A percentile compares a stretch with the other conserved stretches of the same genome.
These are phyloP conservation scores for Neurospora intermedia DNA, from an alignment of 495 filamentous ascomycete species.

Conservation along the genomic window DNA sequence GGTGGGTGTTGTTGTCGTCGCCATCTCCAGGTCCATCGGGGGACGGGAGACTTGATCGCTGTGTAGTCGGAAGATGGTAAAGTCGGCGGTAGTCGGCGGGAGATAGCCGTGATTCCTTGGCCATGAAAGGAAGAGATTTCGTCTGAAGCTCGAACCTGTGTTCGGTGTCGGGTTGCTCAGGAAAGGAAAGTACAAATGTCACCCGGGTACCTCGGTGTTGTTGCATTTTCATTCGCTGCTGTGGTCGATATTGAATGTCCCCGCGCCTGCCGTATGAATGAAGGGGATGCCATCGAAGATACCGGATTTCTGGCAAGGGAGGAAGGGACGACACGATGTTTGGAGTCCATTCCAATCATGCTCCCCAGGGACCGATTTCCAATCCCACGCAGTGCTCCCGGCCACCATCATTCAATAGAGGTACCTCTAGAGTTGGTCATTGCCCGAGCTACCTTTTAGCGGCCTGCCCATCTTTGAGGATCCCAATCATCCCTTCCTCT, in stretches of 20 bases:
- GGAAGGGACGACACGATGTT: background rate
- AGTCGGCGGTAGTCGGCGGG: background rate
- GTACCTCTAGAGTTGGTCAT: too few relatives aligned
- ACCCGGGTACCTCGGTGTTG: background rate
- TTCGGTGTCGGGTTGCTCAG: background rate
- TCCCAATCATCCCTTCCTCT: background rate
- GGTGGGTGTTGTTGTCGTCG: background rate
- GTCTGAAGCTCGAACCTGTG: background rate
- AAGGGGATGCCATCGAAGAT: background rate
- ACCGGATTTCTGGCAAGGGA: background rate
- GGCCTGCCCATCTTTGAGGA: background rate
- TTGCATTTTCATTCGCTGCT: background rate
- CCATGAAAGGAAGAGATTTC: background rate
- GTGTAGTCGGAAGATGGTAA: background rate
- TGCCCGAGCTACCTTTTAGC: background rate
- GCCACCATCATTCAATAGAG: background rate
- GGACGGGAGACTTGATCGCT: background rate
- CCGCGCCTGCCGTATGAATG: background rate
- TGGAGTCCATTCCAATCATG: background rate
- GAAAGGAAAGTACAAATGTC: background rate
- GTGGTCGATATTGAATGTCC: background rate
- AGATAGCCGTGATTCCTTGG: background rate
- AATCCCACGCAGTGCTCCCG: background rate
- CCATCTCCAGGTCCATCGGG: background rate
- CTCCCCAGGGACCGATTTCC: background rate